Evolutionary conservation across 352 stramenopile genomes (phyloP).

Genomic region (Phytopythium chamaehyphon): DNA sequence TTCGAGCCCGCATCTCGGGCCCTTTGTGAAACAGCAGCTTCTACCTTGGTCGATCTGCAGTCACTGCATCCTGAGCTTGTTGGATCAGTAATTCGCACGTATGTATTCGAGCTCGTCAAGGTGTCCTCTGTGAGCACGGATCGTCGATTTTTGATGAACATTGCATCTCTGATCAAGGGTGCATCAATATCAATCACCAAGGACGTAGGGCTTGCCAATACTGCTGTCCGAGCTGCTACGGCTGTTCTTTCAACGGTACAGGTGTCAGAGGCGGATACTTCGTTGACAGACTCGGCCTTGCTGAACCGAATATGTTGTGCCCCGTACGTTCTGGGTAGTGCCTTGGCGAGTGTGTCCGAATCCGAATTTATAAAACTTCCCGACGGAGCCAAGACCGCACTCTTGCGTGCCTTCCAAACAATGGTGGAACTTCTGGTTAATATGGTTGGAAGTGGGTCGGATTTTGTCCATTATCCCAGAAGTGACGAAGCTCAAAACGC

Average conservation of each 20-base stretch:
- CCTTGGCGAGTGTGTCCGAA: constrained; percentile 9
- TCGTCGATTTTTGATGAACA: constrained; percentile 30
- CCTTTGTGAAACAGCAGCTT: constrained; percentile 34
- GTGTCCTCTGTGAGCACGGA: constrained; percentile 21
- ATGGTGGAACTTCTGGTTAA: constrained; percentile 21
- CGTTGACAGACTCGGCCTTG: not conserved
- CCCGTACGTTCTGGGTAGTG: constrained; percentile 38
- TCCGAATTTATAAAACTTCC: constrained; percentile 4
- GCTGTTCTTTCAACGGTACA: not conserved
- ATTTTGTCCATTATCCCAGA: constrained; percentile 30
- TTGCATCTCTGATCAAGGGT: constrained; percentile 26
- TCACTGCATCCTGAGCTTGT: constrained; percentile 24
- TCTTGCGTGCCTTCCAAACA: constrained; percentile 25
- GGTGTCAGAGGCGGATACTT: not conserved
- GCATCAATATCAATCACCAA: not conserved
- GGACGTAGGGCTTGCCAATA: not conserved
- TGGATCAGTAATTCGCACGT: constrained; percentile 14
- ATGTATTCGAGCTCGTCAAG: constrained; percentile 18
- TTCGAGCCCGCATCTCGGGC: not conserved
- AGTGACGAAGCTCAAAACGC: constrained; percentile 39
- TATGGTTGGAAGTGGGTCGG: constrained; percentile 23
- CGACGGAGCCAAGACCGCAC: constrained; percentile 12
- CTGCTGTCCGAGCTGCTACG: not conserved
- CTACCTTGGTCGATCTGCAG: constrained; percentile 29
- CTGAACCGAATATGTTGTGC: constrained; percentile 12